Evolutionary conservation across 2,329 filamentous ascomycete species (phyloP).

Genomic region (Tolypocladium guangdongense): DNA sequence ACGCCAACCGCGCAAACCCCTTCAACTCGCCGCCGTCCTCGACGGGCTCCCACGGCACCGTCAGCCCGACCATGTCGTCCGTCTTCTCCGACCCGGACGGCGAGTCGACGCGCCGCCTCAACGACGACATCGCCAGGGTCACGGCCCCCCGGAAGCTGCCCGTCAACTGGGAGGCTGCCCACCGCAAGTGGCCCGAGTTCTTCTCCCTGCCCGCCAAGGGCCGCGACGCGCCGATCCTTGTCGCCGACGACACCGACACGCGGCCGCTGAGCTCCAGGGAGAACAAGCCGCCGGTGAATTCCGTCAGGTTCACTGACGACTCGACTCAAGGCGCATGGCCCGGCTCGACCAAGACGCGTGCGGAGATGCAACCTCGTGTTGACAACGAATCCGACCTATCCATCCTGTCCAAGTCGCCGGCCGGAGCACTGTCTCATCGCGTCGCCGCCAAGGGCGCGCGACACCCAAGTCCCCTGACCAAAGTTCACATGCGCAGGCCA

Average conservation of each 20-base stretch:
- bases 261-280: constrained; percentile 30
- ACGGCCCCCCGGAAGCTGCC: constrained; percentile 27
- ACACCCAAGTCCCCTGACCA: constrained; percentile 26
- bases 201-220: constrained; percentile 27
- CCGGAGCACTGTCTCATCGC: constrained; percentile 13
- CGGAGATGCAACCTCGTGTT: constrained; percentile 43
- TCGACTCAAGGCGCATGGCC: constrained; percentile 29
- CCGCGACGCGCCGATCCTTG: constrained; percentile 13
- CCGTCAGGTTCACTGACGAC: constrained; percentile 27
- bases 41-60: constrained; percentile 45
- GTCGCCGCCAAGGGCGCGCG: constrained; percentile 16
- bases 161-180: constrained; percentile 33
- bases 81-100: constrained; percentile 41
- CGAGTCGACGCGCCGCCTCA: constrained; percentile 41
- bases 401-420: constrained; percentile 29
- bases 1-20: constrained; percentile 40
- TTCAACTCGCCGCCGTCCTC: constrained; percentile 49
- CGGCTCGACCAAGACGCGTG: constrained; percentile 28
- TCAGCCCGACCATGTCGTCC: constrained; percentile 42
- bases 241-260: constrained; percentile 22
- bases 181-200: constrained; percentile 43
- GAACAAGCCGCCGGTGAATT: constrained; percentile 28
- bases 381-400: constrained; percentile 41
- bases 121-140: constrained; percentile 35
- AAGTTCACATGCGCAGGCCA: constrained; percentile 20